Conservation (phyloP, 306 rosid genomes). For the Oemleria cerasiformis region DNA sequence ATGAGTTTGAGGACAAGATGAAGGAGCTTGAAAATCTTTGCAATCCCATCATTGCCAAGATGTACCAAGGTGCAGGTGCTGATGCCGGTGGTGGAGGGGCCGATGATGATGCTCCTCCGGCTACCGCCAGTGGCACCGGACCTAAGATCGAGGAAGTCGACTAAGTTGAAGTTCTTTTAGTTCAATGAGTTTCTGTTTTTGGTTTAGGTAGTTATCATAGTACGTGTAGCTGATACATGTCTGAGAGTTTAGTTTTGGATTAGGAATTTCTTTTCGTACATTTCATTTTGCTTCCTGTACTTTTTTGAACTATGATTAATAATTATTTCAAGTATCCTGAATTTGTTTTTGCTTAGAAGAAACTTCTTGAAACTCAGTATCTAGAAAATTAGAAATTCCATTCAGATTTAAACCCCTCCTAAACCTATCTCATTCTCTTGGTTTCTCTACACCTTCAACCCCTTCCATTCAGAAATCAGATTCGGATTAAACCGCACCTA, state of each 20-base stretch:
- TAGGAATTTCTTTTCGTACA: neutral
- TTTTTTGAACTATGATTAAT: neutral
- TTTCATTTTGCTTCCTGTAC: neutral
- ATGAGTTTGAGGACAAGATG: conserved; percentile 34
- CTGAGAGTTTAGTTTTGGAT: neutral
- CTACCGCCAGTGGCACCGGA: conserved; percentile 21
- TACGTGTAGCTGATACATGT: neutral
- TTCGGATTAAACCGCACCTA: no score
- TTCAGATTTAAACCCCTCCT: neutral
- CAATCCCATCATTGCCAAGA: conserved; percentile 32
- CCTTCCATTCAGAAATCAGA: neutral
- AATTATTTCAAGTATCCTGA: neutral
- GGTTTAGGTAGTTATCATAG: neutral
- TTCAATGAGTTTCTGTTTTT: neutral
- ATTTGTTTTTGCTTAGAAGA: neutral
- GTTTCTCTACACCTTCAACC: neutral
- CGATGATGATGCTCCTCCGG: conserved; percentile 22
- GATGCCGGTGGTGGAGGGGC: conserved; percentile 9
- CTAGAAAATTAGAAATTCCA: no score
- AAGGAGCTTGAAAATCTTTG: conserved; percentile 30
- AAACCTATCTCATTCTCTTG: neutral
- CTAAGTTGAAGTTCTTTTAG: neutral
- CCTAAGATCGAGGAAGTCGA: conserved; percentile 42
- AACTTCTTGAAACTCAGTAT: no score
- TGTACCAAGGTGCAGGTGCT: conserved; percentile 23